A percentile compares a stretch with the other conserved stretches of the same genome.
These are phyloP conservation scores for Apostasia shenzhenica DNA, from an alignment of 106 monocot genomes.

Conservation along the genomic window DNA sequence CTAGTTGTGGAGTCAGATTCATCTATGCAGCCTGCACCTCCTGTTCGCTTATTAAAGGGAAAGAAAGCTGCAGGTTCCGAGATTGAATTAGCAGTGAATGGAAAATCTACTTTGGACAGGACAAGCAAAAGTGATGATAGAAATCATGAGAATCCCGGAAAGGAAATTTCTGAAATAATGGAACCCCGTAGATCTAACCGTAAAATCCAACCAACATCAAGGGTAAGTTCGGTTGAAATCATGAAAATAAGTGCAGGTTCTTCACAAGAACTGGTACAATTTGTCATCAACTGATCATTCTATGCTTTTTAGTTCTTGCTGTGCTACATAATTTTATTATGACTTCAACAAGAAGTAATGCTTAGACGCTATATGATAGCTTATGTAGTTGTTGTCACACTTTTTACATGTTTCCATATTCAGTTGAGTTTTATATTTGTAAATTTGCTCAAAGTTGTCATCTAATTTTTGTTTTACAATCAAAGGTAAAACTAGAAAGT, in stretches of 20 bases:
- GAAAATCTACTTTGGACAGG: slow-evolving; percentile 32
- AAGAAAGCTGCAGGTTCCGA: slow-evolving; percentile 17
- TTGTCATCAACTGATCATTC: no score
- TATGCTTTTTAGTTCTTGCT: background rate
- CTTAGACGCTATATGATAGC: background rate
- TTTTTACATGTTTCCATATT: no score
- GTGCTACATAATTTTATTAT: background rate
- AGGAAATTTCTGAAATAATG: slow-evolving; percentile 17
- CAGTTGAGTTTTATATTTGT: no score
- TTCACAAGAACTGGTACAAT: background rate
- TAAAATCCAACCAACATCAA: slow-evolving; percentile 88
- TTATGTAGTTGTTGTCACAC: background rate
- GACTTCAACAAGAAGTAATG: background rate
- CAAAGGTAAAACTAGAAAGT: no score
- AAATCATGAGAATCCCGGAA: slow-evolving; percentile 21
- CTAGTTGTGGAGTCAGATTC: slow-evolving; percentile 15
- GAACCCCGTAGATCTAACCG: slow-evolving; percentile 92
- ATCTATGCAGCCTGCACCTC: slow-evolving; percentile 14
- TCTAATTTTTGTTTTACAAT: no score
- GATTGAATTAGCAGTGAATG: slow-evolving; percentile 15
- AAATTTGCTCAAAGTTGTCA: no score
- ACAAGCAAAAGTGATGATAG: slow-evolving; percentile 18
- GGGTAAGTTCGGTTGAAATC: slow-evolving; percentile 32
- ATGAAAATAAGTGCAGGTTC: background rate
- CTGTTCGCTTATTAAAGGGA: slow-evolving; percentile 19